Evolutionary conservation across 176 grass and related monocot genomes (phyloP).

Genomic region (Eragrostis curvula): DNA sequence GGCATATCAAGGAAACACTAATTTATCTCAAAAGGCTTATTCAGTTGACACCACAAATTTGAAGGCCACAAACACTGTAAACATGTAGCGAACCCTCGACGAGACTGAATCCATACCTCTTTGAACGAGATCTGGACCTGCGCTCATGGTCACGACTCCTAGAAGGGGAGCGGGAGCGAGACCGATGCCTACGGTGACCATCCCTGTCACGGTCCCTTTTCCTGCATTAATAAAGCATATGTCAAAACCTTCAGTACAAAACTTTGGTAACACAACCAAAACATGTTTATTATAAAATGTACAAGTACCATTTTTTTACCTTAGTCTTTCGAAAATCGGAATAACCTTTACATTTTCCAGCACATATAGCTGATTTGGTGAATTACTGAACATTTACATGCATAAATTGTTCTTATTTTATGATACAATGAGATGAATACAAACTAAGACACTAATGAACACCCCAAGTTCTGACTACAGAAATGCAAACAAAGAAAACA

Average conservation of each 20-base stretch:
- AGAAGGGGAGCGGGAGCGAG: conserved; percentile 61
- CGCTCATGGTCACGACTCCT: conserved; percentile 67
- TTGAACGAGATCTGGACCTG: conserved; percentile 80
- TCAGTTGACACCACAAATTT: not conserved
- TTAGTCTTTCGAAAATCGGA: no score
- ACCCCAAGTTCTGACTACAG: no score
- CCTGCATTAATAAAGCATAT: conserved; percentile 42
- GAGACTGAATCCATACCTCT: conserved; percentile 56
- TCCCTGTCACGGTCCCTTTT: conserved; percentile 73
- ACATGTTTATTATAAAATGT: not conserved
- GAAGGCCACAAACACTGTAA: not conserved
- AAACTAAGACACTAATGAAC: no score
- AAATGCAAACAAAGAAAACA: no score
- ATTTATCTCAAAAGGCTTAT: not conserved
- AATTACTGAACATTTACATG: no score
- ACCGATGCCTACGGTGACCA: conserved; percentile 63
- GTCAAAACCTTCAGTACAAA: not conserved
- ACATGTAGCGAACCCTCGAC: not conserved
- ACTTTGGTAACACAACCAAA: not conserved
- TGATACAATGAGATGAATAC: no score
- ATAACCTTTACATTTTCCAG: no score
- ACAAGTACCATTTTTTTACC: not conserved
- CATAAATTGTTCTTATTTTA: no score
- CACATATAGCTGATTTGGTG: no score
- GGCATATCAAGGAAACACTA: not conserved